These are phyloP conservation scores for Monilinia fructicola DNA, from an alignment of 2,329 filamentous ascomycete species.

Conservation along the genomic window DNA sequence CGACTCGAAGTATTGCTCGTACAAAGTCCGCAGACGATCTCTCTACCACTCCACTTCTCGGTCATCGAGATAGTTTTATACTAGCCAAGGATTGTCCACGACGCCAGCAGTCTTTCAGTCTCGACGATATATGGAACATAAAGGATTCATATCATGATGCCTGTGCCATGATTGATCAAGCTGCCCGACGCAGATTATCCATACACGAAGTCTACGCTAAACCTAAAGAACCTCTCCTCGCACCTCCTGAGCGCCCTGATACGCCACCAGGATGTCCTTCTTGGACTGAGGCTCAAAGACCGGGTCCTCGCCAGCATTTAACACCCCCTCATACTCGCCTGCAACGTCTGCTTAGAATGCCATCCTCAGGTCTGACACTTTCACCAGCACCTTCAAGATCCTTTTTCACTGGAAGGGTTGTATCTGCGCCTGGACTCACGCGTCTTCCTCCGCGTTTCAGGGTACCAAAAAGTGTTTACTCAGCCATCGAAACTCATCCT, in stretches of 20 bases:
- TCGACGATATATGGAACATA: conserved; percentile 40
- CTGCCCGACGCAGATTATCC: conserved; percentile 26
- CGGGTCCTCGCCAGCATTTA: conserved; percentile 14
- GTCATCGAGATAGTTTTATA: conserved; percentile 37
- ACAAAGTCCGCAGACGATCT: conserved; percentile 36
- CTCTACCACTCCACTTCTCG: conserved; percentile 35
- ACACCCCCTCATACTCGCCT: conserved; percentile 26
- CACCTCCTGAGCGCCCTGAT: conserved; percentile 35
- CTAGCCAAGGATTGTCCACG: conserved; percentile 34
- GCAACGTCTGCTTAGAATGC: conserved; percentile 32
- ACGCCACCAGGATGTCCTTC: conserved; percentile 41
- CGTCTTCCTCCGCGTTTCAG: conserved; percentile 32
- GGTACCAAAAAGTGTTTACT: conserved; percentile 38
- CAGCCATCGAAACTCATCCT: conserved; percentile 37
- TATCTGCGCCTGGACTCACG: conserved; percentile 16
- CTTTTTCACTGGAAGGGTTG: conserved; percentile 13
- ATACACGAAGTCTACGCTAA: conserved; percentile 39
- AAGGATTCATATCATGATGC: conserved; percentile 39
- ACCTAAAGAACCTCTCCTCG: conserved; percentile 36
- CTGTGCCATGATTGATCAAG: conserved; percentile 33
- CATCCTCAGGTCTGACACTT: conserved; percentile 22
- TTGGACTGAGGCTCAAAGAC: conserved; percentile 38
- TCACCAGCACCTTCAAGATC: conserved; percentile 20
- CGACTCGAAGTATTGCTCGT: conserved; percentile 19
- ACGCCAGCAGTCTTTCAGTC: conserved; percentile 41